Base-by-base conservation (phyloP, 495 filamentous ascomycete species). In the Copromyces sp. region DNA sequence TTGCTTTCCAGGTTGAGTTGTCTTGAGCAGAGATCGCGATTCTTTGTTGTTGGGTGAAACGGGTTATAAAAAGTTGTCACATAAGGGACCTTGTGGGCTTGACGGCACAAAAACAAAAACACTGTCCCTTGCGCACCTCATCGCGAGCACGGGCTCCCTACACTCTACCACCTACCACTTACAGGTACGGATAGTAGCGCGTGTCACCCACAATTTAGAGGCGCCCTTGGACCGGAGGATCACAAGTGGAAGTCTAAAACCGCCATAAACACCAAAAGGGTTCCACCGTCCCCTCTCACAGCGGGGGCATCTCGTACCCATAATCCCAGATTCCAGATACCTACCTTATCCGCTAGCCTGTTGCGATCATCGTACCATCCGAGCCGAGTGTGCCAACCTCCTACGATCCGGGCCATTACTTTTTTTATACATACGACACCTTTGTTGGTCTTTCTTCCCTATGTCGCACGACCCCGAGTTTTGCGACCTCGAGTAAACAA, bases 311-410 rank as follows among this genome's bases (percentile, higher is more conserved):
- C 29, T 65, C 53, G 53, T 65, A 65, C 53, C 53, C 53, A 17
- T 29, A 65, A 65, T 65, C 53, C 53, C 53, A 65, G 53, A 35
- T 65, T 65, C 53, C 53, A 65, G 53, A 65, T 65, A 65, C 53
- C 53, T 65, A n/a, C n/a, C n/a, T n/a, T n/a, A 65, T 65, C 53
- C 53, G 53, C 53, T 35, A 65, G 53, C 53, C 53, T 65, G 53
- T 65, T 65, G 53, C 53, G 29, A 65, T 65, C 29, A 65, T 65
- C 53, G 53, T 65, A 65, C 53, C 53, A 65, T 65, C 14, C 29
- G 12, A 65, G 53, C 68, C 47, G 47, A 68, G 40, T 45, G 47
- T 44, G 69, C 68, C 71, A 39, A 71, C 69, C 69, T 74, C 41
- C 45, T 70, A 71, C 61, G 61, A 65, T 35, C 53, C 24, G 29